These are phyloP conservation scores for Ceratorhiza oryzae-sativae DNA, from an alignment of 1,284 basidiomycete species.

Conservation along the genomic window DNA sequence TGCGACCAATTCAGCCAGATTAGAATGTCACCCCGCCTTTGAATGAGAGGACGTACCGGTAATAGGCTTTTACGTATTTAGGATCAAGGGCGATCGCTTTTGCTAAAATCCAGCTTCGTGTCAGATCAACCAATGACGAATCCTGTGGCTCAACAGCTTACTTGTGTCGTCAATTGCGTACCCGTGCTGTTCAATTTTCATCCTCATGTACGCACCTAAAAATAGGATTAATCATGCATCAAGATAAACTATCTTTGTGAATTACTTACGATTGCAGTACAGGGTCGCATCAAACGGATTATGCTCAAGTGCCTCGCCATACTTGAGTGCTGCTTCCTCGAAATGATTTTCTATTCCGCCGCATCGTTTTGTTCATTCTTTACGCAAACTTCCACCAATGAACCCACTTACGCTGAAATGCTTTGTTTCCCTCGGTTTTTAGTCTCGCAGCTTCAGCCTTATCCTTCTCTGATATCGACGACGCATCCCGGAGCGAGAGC, in stretches of 20 bases:
- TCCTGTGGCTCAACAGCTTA: constrained; percentile 52
- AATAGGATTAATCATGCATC: neutral
- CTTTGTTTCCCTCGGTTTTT: constrained; percentile 86
- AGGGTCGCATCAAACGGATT: constrained; percentile 79
- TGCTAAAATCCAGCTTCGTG: constrained; percentile 54
- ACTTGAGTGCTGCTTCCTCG: constrained; percentile 69
- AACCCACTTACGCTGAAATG: constrained; percentile 72
- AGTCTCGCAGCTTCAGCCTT: constrained; percentile 69
- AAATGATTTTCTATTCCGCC: constrained; percentile 63
- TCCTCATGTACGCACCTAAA: constrained; percentile 68
- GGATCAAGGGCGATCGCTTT: constrained; percentile 90
- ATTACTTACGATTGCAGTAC: constrained; percentile 70
- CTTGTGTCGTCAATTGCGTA: constrained; percentile 81
- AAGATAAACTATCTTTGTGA: neutral
- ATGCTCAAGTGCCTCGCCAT: constrained; percentile 77
- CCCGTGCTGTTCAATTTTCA: constrained; percentile 78
- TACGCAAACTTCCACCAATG: constrained; percentile 41
- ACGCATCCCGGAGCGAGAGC: constrained; percentile 26
- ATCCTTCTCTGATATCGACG: constrained; percentile 62
- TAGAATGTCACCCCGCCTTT: neutral
- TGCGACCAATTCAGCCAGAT: neutral
- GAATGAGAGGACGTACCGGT: constrained; percentile 60
- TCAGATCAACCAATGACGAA: constrained; percentile 15
- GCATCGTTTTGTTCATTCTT: neutral
- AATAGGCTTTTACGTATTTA: constrained; percentile 91